Conservation (phyloP, 106 monocot species). For the Dendrobium huoshanense region DNA sequence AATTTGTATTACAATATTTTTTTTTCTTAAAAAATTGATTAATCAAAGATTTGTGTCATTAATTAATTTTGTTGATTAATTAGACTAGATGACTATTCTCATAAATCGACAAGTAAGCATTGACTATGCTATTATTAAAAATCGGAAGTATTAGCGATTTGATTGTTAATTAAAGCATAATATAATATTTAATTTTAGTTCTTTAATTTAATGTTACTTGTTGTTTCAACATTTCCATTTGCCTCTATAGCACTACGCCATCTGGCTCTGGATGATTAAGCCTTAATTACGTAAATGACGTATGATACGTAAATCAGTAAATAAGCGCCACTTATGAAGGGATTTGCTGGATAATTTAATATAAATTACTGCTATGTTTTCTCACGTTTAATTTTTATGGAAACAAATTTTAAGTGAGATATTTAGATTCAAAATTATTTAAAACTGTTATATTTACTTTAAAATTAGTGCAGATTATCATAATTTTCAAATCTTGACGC, state of each 20-base stretch:
- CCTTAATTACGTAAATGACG: background rate
- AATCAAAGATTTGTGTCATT: background rate
- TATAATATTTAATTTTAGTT: background rate
- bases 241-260: background rate
- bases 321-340: no score
- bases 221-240: background rate
- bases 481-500: no score
- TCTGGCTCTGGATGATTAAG: background rate
- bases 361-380: no score
- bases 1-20: background rate
- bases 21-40: background rate
- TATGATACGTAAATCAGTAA: background rate
- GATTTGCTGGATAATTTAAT: no score
- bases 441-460: no score
- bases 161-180: background rate
- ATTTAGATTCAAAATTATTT: no score
- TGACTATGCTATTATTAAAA: background rate
- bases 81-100: background rate
- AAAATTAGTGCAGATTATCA: no score
- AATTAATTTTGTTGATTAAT: background rate
- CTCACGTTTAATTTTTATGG: no score
- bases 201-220: no score
- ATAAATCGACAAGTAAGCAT: conserved; percentile 4
- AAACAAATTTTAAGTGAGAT: no score
- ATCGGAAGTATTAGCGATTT: background rate